These are phyloP conservation scores for Lablab purpureus DNA, from an alignment of 306 rosid genomes.

Conservation along the genomic window DNA sequence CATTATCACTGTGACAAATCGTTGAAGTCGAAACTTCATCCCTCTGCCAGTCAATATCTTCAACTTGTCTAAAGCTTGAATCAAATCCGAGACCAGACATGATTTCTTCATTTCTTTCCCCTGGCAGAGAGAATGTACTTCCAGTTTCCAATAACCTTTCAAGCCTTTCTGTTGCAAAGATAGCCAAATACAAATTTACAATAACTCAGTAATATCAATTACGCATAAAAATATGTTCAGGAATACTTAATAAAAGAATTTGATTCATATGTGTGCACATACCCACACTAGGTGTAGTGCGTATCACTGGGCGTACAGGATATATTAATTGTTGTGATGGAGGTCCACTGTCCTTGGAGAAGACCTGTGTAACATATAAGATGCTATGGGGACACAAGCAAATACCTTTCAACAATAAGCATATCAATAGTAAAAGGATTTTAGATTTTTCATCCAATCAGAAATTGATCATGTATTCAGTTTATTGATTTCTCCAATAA, in stretches of 20 bases:
- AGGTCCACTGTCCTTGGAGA: constrained; percentile 73
- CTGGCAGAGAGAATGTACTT: constrained; percentile 41
- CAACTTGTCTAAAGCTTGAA: constrained; percentile 41
- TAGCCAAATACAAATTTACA: constrained; percentile 7
- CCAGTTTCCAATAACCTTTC: constrained; percentile 38
- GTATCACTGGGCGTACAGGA: constrained; percentile 40
- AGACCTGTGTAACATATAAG: constrained; percentile 60
- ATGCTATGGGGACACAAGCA: constrained; percentile 14
- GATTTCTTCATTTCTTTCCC: constrained; percentile 61
- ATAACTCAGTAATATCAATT: constrained; percentile 20
- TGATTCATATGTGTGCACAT: constrained; percentile 22
- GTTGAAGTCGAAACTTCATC: constrained; percentile 38
- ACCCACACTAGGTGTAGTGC: constrained; percentile 53
- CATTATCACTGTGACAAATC: constrained; percentile 38
- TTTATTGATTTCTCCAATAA: background rate
- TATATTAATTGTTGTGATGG: constrained; percentile 44
- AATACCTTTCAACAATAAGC: background rate
- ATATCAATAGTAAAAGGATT: background rate
- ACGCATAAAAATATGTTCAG: background rate
- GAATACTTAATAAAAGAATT: background rate
- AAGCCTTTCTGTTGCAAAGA: constrained; percentile 53
- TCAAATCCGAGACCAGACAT: constrained; percentile 50
- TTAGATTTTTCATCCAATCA: background rate
- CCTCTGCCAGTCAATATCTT: constrained; percentile 34
- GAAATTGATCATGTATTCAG: background rate